These are phyloP conservation scores for Penicillium sp. DNA, from an alignment of 2,329 filamentous ascomycete genomes.

Conservation along the genomic window DNA sequence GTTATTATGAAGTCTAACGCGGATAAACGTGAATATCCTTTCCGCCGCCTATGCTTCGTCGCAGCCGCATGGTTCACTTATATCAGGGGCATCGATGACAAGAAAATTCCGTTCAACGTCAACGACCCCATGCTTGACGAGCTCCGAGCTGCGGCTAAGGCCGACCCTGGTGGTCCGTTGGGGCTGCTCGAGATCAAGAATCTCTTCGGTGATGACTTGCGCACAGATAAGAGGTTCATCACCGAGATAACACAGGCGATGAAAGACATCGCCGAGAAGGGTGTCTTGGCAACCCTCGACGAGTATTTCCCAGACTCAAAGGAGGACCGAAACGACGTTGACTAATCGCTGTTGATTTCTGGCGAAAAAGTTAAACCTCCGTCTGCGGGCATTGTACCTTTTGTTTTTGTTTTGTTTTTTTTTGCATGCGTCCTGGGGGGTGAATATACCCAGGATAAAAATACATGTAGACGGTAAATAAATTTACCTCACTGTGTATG, in stretches of 20 bases:
- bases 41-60: constrained; percentile 51
- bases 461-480: constrained; percentile 18
- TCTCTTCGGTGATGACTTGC: constrained; percentile 54
- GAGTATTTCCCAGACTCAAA: constrained; percentile 27
- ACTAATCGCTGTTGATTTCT: constrained; percentile 21
- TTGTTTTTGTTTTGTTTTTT: constrained; percentile 14
- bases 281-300: constrained; percentile 48
- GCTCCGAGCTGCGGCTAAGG: constrained; percentile 47
- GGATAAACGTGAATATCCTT: constrained; percentile 6
- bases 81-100: constrained; percentile 51
- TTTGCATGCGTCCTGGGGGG: constrained; percentile 12
- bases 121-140: constrained; percentile 52
- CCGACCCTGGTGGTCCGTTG: constrained; percentile 44
- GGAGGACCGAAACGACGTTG: constrained; percentile 40
- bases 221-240: constrained; percentile 49
- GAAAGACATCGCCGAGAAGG: constrained; percentile 48
- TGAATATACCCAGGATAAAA: constrained; percentile 6
- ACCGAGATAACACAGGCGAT: constrained; percentile 49
- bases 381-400: constrained; percentile 17
- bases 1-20: constrained; percentile 30
- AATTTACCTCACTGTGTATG: background rate
- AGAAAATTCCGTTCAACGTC: constrained; percentile 28
- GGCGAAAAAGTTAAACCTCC: constrained; percentile 7
- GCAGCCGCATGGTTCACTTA: constrained; percentile 54
- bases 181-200: constrained; percentile 48